Evolutionary conservation across 2,329 filamentous ascomycete species (phyloP).

Genomic region (Neofusicoccum parvum): DNA sequence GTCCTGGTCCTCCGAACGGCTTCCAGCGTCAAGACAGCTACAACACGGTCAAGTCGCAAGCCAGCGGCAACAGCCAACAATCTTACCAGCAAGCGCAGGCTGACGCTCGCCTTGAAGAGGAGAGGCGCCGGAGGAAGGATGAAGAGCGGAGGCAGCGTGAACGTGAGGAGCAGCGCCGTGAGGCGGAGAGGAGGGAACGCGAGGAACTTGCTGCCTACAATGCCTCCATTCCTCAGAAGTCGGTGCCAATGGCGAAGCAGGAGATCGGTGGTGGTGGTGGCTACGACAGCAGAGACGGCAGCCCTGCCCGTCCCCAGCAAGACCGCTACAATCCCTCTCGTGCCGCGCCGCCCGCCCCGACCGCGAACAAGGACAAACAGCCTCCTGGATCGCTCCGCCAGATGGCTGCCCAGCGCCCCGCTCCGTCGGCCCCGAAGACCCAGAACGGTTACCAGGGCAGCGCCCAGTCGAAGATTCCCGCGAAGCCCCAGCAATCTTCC

Average conservation of each 20-base stretch:
- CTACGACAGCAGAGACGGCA: slow-evolving; percentile 47
- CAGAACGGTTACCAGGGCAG: slow-evolving; percentile 38
- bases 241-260: slow-evolving; percentile 81
- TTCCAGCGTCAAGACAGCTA: slow-evolving; percentile 51
- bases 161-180: slow-evolving; percentile 42
- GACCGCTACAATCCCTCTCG: slow-evolving; percentile 84
- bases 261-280: slow-evolving; percentile 76
- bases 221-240: slow-evolving; percentile 80
- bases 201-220: slow-evolving; percentile 88
- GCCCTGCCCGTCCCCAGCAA: slow-evolving; percentile 46
- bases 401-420: slow-evolving; percentile 73
- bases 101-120: slow-evolving; percentile 40
- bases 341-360: slow-evolving; percentile 78
- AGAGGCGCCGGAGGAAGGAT: slow-evolving; percentile 39
- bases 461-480: slow-evolving; percentile 32
- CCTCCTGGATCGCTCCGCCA: slow-evolving; percentile 54
- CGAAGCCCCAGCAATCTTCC: slow-evolving; percentile 17
- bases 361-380: slow-evolving; percentile 45
- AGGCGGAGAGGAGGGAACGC: slow-evolving; percentile 52
- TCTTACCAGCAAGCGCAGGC: slow-evolving; percentile 34
- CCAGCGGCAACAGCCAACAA: slow-evolving; percentile 16
- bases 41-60: slow-evolving; percentile 37
- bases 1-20: slow-evolving; percentile 47
- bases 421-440: slow-evolving; percentile 68
- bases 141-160: slow-evolving; percentile 44